phyloP scores from a whole-genome alignment of 257 asterid genomes.

The Jaltomata sinuosa region DNA sequence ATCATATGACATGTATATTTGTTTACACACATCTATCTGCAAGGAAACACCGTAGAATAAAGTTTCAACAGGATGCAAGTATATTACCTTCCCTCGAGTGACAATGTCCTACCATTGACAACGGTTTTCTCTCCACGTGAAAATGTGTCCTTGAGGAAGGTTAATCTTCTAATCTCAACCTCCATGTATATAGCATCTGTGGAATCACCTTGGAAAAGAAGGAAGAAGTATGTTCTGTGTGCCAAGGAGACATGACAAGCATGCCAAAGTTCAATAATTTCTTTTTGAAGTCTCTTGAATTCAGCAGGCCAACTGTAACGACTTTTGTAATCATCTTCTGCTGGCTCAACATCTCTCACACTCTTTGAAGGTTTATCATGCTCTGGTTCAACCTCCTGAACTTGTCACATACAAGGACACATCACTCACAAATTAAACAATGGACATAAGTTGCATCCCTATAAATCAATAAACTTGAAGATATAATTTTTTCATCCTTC shows the following conservation, averaged over 20 bases:
- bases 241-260: conserved; percentile 52
- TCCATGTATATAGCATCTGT: conserved; percentile 64
- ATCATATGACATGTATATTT: background rate
- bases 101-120: conserved; percentile 37
- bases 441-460: background rate
- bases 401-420: conserved; percentile 6
- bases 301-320: conserved; percentile 40
- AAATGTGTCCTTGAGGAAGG: conserved; percentile 53
- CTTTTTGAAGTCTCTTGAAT: conserved; percentile 48
- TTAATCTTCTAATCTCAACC: conserved; percentile 58
- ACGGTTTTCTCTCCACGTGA: conserved; percentile 33
- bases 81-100: conserved; percentile 49
- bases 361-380: conserved; percentile 7
- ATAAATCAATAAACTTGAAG: background rate
- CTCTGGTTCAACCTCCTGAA: conserved; percentile 14
- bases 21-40: background rate
- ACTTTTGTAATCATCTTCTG: background rate
- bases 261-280: conserved; percentile 59
- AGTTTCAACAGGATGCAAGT: background rate
- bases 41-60: background rate
- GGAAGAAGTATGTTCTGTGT: conserved; percentile 62
- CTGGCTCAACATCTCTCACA: conserved; percentile 15
- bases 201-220: conserved; percentile 53
- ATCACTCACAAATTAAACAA: background rate
- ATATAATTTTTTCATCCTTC: background rate